Conservation (phyloP, 495 filamentous ascomycete species). For the Bombardia bombarda region DNA sequence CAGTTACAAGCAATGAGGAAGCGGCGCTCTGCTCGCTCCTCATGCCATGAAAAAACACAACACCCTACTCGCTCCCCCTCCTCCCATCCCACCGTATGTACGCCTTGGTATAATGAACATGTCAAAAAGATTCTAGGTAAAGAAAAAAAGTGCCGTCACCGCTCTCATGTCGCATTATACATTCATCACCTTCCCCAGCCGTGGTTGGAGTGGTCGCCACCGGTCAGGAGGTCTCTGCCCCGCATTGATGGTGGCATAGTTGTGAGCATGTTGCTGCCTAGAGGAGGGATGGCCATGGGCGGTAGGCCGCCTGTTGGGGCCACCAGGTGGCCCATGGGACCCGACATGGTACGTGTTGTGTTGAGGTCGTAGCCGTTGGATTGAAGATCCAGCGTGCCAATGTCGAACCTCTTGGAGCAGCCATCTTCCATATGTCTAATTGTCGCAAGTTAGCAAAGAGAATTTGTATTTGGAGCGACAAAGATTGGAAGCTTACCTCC, state of each 20-base stretch:
- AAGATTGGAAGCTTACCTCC: conserved; percentile 46
- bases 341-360: conserved; percentile 12
- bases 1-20: too few relatives aligned
- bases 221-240: conserved; percentile 8
- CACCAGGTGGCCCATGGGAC: conserved; percentile 15
- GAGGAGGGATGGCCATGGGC: conserved; percentile 35
- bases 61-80: too few relatives aligned
- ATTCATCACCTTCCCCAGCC: conserved; percentile 21
- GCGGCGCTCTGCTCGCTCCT: too few relatives aligned
- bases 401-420: conserved; percentile 64
- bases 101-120: neutral
- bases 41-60: too few relatives aligned
- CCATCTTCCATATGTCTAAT: conserved; percentile 72
- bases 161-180: neutral
- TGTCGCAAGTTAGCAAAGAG: conserved; percentile 4
- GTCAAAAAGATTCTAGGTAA: neutral
- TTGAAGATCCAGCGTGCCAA: conserved; percentile 38
- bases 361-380: conserved; percentile 29
- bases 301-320: conserved; percentile 25
- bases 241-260: conserved; percentile 31
- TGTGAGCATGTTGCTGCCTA: conserved; percentile 25
- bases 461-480: neutral
- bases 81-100: too few relatives aligned
- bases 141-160: neutral
- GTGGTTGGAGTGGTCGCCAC: conserved; percentile 13